These are phyloP conservation scores for Colletotrichum sp. DNA, from an alignment of 2,329 filamentous ascomycete genomes.

Conservation along the genomic window DNA sequence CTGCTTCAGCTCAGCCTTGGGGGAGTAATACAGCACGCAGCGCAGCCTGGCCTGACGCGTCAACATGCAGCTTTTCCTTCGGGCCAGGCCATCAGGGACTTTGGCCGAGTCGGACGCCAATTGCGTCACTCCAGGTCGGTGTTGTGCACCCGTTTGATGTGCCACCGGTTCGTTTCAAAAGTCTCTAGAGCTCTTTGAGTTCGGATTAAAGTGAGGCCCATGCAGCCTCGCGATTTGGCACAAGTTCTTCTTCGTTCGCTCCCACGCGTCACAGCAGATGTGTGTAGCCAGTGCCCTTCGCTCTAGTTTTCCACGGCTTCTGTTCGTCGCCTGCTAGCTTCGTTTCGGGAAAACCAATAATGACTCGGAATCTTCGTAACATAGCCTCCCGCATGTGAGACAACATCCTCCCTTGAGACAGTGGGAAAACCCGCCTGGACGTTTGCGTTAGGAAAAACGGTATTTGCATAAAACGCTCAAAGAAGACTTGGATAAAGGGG, in stretches of 20 bases:
- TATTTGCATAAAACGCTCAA: background rate
- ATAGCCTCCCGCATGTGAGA: background rate
- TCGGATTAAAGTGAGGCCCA: constrained; percentile 1
- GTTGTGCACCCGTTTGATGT: background rate
- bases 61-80: background rate
- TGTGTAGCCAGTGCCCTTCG: background rate
- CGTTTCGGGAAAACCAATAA: background rate
- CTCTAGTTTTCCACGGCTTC: background rate
- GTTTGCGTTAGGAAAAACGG: background rate
- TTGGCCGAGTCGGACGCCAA: background rate
- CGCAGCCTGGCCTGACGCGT: background rate
- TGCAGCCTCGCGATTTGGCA: background rate
- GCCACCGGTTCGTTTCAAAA: constrained; percentile 7
- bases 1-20: background rate
- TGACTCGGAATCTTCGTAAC: background rate
- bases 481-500: background rate
- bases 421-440: background rate
- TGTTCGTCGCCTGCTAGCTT: background rate
- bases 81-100: background rate
- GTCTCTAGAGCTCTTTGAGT: background rate
- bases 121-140: background rate
- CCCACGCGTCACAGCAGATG: background rate
- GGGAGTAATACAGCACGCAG: background rate
- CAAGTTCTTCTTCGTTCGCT: background rate
- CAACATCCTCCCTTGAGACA: background rate